A percentile compares a stretch with the other conserved stretches of the same genome.
phyloP scores from a whole-genome alignment of 2,329 filamentous ascomycete species.

The Penicillium sp. region DNA sequence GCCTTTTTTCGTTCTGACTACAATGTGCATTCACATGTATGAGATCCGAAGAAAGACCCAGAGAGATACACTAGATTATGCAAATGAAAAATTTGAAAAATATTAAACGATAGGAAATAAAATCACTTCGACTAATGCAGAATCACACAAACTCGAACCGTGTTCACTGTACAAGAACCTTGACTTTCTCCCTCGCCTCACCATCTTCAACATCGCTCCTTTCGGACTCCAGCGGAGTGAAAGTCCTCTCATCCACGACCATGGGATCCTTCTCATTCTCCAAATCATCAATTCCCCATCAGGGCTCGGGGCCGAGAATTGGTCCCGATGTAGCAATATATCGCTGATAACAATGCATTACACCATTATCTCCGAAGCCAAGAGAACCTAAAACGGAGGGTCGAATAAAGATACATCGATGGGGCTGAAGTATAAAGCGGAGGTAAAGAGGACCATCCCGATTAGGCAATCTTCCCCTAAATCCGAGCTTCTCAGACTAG shows the following conservation, averaged over 20 bases:
- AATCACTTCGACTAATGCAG: neutral
- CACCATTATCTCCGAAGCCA: neutral
- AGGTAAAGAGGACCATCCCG: neutral
- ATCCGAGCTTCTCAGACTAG: conserved; percentile 7
- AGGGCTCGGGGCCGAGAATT: neutral
- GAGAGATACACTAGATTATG: too few species aligned
- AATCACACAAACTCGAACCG: neutral
- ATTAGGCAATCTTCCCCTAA: neutral
- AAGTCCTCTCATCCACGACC: conserved; percentile 22
- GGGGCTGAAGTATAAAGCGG: neutral
- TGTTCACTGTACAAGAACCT: conserved; percentile 22
- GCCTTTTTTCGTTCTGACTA: too few species aligned
- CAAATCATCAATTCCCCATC: conserved; percentile 5
- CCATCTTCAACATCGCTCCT: conserved; percentile 15
- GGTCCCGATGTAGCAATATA: neutral
- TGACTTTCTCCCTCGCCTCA: conserved; percentile 25
- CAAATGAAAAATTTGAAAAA: neutral
- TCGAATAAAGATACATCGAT: conserved; percentile 3
- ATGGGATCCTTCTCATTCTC: conserved; percentile 17
- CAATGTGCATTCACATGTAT: too few species aligned
- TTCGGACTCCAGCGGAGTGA: conserved; percentile 25
- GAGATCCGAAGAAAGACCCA: too few species aligned
- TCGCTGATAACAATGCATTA: neutral
- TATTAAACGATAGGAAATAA: neutral
- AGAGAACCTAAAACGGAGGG: conserved; percentile 3